Percentiles rank a stretch among this genome's conserved stretches.
These are phyloP conservation scores for Hymenoscyphus occultus DNA, from an alignment of 2,329 filamentous ascomycete species.

Conservation along the genomic window DNA sequence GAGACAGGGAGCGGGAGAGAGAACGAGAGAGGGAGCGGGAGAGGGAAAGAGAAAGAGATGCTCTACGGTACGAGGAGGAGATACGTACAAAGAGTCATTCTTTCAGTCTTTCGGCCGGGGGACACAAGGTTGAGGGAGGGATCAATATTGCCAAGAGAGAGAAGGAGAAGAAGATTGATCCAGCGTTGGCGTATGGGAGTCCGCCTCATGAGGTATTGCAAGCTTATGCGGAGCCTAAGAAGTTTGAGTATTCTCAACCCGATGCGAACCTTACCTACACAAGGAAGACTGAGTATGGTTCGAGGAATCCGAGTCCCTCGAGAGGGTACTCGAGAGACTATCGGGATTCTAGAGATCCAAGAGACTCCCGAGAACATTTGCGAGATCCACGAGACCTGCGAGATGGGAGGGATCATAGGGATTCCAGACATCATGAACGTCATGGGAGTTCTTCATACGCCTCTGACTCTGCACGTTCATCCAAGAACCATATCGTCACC, in stretches of 20 bases:
- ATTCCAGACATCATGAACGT: constrained; percentile 13
- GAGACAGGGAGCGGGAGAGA: not conserved
- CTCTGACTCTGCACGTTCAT: constrained; percentile 19
- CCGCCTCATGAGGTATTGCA: constrained; percentile 11
- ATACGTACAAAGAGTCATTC: constrained; percentile 26
- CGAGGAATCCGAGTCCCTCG: constrained; percentile 2
- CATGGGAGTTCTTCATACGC: constrained; percentile 16
- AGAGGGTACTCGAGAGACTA: not conserved
- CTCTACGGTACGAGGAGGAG: constrained; percentile 23
- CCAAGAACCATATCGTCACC: constrained; percentile 30
- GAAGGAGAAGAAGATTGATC: constrained; percentile 15
- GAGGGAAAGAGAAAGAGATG: constrained; percentile 24
- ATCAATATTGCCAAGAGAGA: constrained; percentile 22
- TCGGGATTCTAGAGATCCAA: not conserved
- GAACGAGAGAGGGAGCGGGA: not conserved
- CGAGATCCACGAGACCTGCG: constrained; percentile 3
- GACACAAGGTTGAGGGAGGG: constrained; percentile 26
- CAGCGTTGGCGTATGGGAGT: constrained; percentile 9
- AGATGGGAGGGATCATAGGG: constrained; percentile 1
- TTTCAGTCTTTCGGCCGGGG: constrained; percentile 30
- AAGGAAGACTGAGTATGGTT: constrained; percentile 25
- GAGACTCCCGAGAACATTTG: not conserved
- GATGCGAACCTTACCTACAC: constrained; percentile 38
- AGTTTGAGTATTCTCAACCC: constrained; percentile 41
- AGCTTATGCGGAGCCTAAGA: constrained; percentile 33